Evolutionary conservation across 805 yeast species (phyloP), one percentile per base, ranked within the genome.

Genomic region (Candida chauliodis): DNA sequence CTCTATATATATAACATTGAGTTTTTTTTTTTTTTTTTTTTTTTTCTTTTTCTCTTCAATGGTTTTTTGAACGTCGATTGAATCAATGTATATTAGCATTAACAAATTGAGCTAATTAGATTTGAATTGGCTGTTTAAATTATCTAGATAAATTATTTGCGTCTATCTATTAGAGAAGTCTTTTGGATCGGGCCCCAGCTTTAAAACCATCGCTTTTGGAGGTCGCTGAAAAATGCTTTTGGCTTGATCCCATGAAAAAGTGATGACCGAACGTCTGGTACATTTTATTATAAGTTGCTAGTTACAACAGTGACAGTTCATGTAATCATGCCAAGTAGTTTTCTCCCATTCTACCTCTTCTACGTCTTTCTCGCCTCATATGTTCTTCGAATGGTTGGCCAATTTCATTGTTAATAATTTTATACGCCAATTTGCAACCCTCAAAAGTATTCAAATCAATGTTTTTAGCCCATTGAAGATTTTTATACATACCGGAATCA

Each of bases 151-250:
- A 32, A 37, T 37, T 28, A 22, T 18, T 28, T 16, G 20, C 30
- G 26, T 37, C 40, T 21, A 15, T 37, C 13, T 23, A 7, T 30
- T 15, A 16, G 40, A 37, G 40, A 34, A 37, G 40, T 37, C 40
- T 30, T 27, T 30, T 30, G 14, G n/a, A 8, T 13, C 24, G 32
- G 40, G 10, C 26, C 39, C 63, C 93, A 81, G 78, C 87, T 81
- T 84, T 86, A 88, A 88, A 88, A 88, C 96, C 96, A 88, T 88
- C 88, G 95, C 90, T 78, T 86, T 82, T 81, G 62, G 89, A 87
- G 95, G 95, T 83, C 81, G 88, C 87, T 82, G 71, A 73, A 67
- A 62, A 63, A 8, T 53, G 49, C 51, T 52, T 50, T 59, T 62
- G 63, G 71, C 82, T 75, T 51, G 84, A 81, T 78, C 36, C 89